Evolutionary conservation across 148 eudicot species (phyloP), one percentile per base, ranked within the genome.

Genomic region (Vaccinium corymbosum): DNA sequence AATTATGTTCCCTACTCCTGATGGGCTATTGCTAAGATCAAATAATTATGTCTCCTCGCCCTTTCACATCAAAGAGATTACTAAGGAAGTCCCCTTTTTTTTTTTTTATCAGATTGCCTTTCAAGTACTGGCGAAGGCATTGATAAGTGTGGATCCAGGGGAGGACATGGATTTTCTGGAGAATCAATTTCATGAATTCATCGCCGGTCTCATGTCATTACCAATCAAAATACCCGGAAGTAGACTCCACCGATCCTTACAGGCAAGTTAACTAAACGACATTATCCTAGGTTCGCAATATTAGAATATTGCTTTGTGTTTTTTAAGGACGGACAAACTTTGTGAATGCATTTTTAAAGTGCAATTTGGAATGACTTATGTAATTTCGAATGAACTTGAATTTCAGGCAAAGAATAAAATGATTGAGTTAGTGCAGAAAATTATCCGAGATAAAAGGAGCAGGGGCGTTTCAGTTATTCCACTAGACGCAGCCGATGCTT

Each of bases 201-300:
- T 94, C 13, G 94, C 98, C 0, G 98, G 98, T 51, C 95, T 96
- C 29, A 93, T 96, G 97, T 94, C 97, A 8, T 87, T 96, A 57
- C 98, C 98, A 17, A 76, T 96, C 35, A 93, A 94, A 48, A 11
- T 96, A n/a, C 98, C 98, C 14, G 98, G 98, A 86, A 96, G 87
- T 77, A 89, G 86, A 76, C 98, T 96, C 32, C 89, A 96, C 81
- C 84, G 90, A 56, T 96, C 98, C 20, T 83, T 96, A 80, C 94
- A 94, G 95, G 98, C 86, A 92, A 83, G 83, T 77, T 27, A 0
- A 19, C 82, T 51, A 51, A 17, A 51, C 51, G 25, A 29, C 17
- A 71, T 35, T 71, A 32, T 71, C 20, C n/a, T 35, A 29, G 8
- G 35, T 71, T 29, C 6, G 16, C 11, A 3, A 7, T 29, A 62